Evolutionary conservation across 148 eudicot genomes (phyloP).

Genomic region (Cornus florida): DNA sequence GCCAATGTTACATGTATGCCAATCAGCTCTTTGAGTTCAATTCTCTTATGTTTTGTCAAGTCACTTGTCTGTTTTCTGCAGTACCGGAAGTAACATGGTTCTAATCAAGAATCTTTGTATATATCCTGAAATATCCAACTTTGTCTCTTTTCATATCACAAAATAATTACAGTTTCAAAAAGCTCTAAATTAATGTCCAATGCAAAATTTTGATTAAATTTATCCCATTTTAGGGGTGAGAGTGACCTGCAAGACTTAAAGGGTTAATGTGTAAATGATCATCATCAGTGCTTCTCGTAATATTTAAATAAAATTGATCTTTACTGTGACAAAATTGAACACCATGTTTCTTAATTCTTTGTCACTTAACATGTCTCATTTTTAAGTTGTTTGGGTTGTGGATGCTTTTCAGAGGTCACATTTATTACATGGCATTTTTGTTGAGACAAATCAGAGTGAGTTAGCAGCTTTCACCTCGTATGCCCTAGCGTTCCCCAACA

Average conservation of each 20-base stretch:
- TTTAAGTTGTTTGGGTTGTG: constrained; percentile 11
- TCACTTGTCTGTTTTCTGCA: not conserved
- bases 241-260: not conserved
- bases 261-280: not conserved
- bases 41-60: not conserved
- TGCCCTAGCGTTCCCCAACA: constrained; percentile 85
- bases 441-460: constrained; percentile 94
- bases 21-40: not conserved
- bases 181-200: not conserved
- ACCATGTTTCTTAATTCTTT: not conserved
- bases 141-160: not conserved
- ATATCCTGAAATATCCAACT: not conserved
- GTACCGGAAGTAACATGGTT: too few relatives aligned
- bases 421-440: constrained; percentile 51
- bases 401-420: constrained; percentile 55
- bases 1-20: not conserved
- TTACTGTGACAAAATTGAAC: not conserved
- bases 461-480: constrained; percentile 93
- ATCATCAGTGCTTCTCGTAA: not conserved
- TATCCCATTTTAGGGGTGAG: not conserved
- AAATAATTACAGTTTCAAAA: not conserved
- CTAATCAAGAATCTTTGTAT: not conserved
- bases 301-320: not conserved
- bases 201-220: not conserved
- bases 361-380: not conserved